Evolutionary conservation across 2,329 filamentous ascomycete genomes (phyloP), one percentile per base, ranked within the genome.

Genomic region (Saccharata proteae): DNA sequence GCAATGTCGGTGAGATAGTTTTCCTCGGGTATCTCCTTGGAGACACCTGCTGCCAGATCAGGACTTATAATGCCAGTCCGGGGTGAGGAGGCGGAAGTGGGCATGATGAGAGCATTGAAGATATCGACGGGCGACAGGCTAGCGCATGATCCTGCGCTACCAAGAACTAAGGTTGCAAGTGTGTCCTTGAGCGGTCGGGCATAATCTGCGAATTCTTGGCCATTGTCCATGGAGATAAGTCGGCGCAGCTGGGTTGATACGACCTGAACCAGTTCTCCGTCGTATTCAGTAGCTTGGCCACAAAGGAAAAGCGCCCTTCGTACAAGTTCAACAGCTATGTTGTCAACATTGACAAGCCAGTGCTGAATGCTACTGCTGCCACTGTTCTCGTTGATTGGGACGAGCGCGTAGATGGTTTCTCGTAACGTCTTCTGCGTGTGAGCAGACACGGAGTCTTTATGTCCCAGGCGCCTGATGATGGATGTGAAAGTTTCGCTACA

Each of bases 1-100:
- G 82, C 74, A 52, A 93, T 72, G 36, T 84, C 77, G 25, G 68
- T 65, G 21, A 80, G 43, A 17, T 56, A 48, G 20, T 42, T 57
- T 16, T 24, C 22, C 7, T 38, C 34, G 15, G 47, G 38, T 2
- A 27, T 16, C 16, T 15, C 13, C 14, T 10, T 18, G 18, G 11
- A n/a, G 29, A 7, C 34, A 24, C 19, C 6, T 32, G 21, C 12
- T 17, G 30, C 6, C 16, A 26, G 9, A 11, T 16, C 16, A 13
- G 16, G 11, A 19, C 29, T 27, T 12, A 15, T 15, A 17, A 30
- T 24, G 4, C 16, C 26, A 20, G 16, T 44, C 40, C 29, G 32
- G 20, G 37, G 15, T 11, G 34, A 16, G 10, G 36, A 29, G 29
- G n/a, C 17, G n/a, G 13, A 13, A 13, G 26, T 16, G 14, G 30